Evolutionary conservation across 208 protist species (phyloP).

Genomic region (Leishmania major): DNA sequence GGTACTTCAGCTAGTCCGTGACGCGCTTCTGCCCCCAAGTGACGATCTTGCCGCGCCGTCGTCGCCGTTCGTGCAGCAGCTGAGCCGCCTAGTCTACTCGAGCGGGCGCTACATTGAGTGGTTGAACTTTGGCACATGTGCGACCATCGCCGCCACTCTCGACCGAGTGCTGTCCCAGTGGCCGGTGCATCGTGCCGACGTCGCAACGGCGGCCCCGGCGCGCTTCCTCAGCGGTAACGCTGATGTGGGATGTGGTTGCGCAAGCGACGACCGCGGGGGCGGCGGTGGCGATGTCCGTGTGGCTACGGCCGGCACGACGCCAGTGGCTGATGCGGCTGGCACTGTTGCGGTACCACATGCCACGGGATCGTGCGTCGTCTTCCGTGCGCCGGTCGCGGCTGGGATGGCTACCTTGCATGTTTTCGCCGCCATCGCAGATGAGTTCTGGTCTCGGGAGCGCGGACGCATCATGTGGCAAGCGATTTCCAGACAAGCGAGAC

Average conservation of each 20-base stretch:
- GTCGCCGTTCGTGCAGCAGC: constrained; percentile 6
- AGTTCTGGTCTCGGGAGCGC: constrained; percentile 6
- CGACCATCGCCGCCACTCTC: neutral
- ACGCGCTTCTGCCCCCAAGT: neutral
- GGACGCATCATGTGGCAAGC: neutral
- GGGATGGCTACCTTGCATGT: neutral
- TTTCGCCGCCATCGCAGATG: neutral
- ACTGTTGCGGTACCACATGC: neutral
- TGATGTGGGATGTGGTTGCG: neutral
- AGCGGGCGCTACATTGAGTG: constrained; percentile 4
- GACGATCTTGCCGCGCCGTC: neutral
- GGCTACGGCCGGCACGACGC: neutral
- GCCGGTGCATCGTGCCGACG: neutral
- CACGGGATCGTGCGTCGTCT: neutral
- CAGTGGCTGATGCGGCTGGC: neutral
- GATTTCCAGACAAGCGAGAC: neutral
- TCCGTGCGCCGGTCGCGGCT: neutral
- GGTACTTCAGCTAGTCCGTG: neutral
- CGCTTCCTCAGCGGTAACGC: neutral
- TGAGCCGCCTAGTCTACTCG: constrained; percentile 1
- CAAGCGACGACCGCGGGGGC: neutral
- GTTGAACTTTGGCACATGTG: neutral
- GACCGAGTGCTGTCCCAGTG: constrained; percentile 6
- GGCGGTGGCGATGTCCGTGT: neutral
- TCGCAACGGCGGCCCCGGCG: neutral